Percentiles rank a stretch among this genome's conserved stretches.
Evolutionary conservation across 2,329 filamentous ascomycete genomes (phyloP).

Genomic region (Rhytidhysteron rufulum): DNA sequence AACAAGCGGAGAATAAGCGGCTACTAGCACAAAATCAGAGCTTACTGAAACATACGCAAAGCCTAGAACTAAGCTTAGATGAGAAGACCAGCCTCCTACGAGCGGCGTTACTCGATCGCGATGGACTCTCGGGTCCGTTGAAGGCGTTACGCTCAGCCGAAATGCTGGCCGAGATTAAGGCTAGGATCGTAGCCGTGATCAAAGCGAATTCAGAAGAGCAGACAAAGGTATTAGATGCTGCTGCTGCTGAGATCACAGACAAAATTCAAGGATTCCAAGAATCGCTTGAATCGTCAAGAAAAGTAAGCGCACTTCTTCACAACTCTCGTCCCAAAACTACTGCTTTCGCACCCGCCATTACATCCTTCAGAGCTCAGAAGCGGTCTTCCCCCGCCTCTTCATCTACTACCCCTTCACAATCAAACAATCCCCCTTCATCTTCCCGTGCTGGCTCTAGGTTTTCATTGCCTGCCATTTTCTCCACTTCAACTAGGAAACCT

Average conservation of each 20-base stretch:
- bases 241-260: slow-evolving; percentile 31
- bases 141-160: slow-evolving; percentile 29
- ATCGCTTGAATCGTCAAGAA: slow-evolving; percentile 33
- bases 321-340: slow-evolving; percentile 16
- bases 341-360: slow-evolving; percentile 19
- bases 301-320: slow-evolving; percentile 32
- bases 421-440: neutral
- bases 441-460: too few relatives aligned
- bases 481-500: too few relatives aligned
- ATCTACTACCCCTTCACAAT: neutral
- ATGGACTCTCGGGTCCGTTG: slow-evolving; percentile 29
- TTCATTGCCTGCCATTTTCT: too few relatives aligned
- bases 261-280: slow-evolving; percentile 29
- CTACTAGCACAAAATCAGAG: slow-evolving; percentile 31
- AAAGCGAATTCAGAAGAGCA: slow-evolving; percentile 29
- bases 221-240: slow-evolving; percentile 25
- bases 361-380: slow-evolving; percentile 14
- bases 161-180: slow-evolving; percentile 27
- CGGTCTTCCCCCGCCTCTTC: neutral
- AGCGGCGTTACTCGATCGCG: slow-evolving; percentile 28
- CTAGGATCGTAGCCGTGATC: slow-evolving; percentile 29
- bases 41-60: slow-evolving; percentile 29
- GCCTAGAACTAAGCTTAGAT: slow-evolving; percentile 32
- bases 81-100: slow-evolving; percentile 32
- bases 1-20: slow-evolving; percentile 33